Base-by-base conservation (phyloP, 768 basidiomycete species). In the Clitopilus passeckerianus region DNA sequence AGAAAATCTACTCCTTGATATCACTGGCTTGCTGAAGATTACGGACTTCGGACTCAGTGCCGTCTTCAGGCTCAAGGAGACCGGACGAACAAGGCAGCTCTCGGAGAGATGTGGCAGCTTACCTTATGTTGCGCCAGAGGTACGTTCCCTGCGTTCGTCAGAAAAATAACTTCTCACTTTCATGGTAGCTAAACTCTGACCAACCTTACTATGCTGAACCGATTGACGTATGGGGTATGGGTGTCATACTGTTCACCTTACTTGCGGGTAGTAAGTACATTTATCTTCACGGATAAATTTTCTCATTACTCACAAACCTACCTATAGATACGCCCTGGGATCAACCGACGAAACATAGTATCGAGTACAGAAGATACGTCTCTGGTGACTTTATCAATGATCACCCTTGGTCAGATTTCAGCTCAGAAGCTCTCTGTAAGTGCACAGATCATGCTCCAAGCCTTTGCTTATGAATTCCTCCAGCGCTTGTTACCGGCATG, bases 61-160 rank as follows among this genome's bases (percentile, higher is more conserved):
- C 0, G 93, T 98, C 0, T 99, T 86, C 74, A 88, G 85, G 63
- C 85, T 95, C 61, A 94, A 93, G 62, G 85, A 87, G 24, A 79
- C 79, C 0, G 94, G 94, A 0, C 86, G 88, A 70, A 91, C 86
- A 18, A 79, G 96, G 5, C 68, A 76, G 44, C 74, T 99, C 35
- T 86, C 80, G 1, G 95, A 95, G 63, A 74, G 90, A 53, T 97
- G 95, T 68, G 95, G 95, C 1, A 95, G 93, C 72, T 72, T 95
- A 53, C 95, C 95, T 0, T 98, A 98, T 69, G 88, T 96, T 14
- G 95, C 95, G 0, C 95, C 95, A 0, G 95, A 98, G 78, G 95
- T 93, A 66, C 35, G 79, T 66, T 22, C 18, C 20, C 12, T 10
- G 20, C 2, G 9, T 1, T 22, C 12, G 2, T 50, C 7, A 5